Evolutionary conservation across 129 eudicot genomes (phyloP).

Genomic region (Lactuca sativa): DNA sequence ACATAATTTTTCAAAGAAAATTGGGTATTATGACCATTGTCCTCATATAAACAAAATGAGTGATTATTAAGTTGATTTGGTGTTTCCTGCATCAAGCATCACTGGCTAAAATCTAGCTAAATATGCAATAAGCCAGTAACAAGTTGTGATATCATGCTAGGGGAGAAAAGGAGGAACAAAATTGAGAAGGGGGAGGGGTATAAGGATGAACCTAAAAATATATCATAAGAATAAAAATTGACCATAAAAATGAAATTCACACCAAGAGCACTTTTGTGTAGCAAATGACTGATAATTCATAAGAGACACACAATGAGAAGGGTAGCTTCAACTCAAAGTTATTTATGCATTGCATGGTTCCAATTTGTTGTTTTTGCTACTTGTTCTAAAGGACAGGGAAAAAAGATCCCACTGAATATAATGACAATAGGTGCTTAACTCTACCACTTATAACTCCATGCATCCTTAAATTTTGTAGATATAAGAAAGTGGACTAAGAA

Average conservation of each 20-base stretch:
- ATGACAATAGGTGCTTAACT: too few species aligned
- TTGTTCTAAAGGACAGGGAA: too few species aligned
- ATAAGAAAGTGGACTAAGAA: neutral
- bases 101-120: conserved; percentile 4
- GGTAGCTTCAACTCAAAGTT: too few species aligned
- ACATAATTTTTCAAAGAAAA: neutral
- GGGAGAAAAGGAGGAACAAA: neutral
- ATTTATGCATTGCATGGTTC: too few species aligned
- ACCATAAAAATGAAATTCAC: too few species aligned
- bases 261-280: too few species aligned
- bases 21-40: neutral
- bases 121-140: neutral
- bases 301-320: too few species aligned
- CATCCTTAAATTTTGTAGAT: neutral
- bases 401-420: too few species aligned
- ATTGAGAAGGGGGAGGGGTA: neutral
- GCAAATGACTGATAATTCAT: too few species aligned
- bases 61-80: neutral
- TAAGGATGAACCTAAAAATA: neutral
- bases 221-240: too few species aligned
- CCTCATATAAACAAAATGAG: neutral
- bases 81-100: neutral
- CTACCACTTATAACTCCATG: conserved; percentile 7
- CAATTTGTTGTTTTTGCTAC: neutral
- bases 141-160: neutral